A percentile compares a stretch with the other conserved stretches of the same genome.
Conservation (phyloP, 306 rosid genomes). For the Rosa rugosa region DNA sequence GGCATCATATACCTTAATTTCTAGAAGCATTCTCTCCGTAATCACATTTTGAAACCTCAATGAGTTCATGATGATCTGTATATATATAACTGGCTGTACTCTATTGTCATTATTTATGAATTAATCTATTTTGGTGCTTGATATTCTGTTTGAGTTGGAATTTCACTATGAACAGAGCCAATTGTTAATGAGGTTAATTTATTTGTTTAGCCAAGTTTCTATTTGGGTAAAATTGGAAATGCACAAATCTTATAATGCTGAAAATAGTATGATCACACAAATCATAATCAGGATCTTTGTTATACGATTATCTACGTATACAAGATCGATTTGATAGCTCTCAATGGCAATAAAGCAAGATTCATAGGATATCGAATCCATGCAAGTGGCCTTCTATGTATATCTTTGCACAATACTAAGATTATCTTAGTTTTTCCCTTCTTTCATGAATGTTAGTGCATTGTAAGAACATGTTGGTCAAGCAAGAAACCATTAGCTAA, state of each 20-base stretch:
- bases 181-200: slow-evolving; percentile 12
- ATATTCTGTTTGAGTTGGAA: slow-evolving; percentile 51
- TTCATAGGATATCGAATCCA: slow-evolving; percentile 18
- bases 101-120: not conserved
- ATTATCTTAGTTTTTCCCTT: not conserved
- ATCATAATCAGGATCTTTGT: slow-evolving; percentile 21
- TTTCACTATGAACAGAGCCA: slow-evolving; percentile 41
- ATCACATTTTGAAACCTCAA: slow-evolving; percentile 10
- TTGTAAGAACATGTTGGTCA: not conserved
- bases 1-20: slow-evolving; percentile 34
- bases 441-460: not conserved
- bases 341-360: slow-evolving; percentile 7
- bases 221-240: slow-evolving; percentile 19
- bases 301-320: slow-evolving; percentile 10
- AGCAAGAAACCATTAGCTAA: not conserved
- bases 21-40: slow-evolving; percentile 42
- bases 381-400: not conserved
- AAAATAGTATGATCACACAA: slow-evolving; percentile 21
- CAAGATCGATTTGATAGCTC: slow-evolving; percentile 37
- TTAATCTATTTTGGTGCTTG: slow-evolving; percentile 9
- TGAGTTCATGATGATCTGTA: slow-evolving; percentile 20
- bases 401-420: not conserved
- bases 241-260: not conserved
- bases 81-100: not conserved
- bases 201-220: slow-evolving; percentile 16